These are phyloP conservation scores for Leucosporidium scottii DNA, from an alignment of 768 basidiomycete genomes.

Conservation along the genomic window DNA sequence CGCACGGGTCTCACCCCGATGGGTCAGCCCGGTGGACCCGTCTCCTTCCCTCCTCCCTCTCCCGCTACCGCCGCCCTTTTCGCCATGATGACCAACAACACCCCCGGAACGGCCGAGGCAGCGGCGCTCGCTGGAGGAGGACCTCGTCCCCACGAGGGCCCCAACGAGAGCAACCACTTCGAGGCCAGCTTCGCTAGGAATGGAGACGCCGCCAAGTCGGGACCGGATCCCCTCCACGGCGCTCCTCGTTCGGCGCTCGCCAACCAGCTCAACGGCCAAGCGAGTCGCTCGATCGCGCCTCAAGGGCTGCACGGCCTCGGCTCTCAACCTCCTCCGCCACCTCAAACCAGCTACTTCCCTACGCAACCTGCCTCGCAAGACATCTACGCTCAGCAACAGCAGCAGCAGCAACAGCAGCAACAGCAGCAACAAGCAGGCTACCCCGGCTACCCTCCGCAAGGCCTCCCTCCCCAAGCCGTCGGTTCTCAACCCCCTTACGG, in stretches of 20 bases:
- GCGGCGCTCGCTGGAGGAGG: slow-evolving; percentile 20
- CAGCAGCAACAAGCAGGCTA: too few relatives aligned
- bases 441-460: not conserved
- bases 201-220: not conserved
- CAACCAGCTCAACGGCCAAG: slow-evolving; percentile 3
- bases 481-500: not conserved
- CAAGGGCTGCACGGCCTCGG: not conserved
- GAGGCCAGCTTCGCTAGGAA: slow-evolving; percentile 32
- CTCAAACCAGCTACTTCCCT: not conserved
- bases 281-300: not conserved
- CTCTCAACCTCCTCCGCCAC: not conserved
- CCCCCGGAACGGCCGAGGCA: slow-evolving; percentile 27
- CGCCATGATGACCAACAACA: slow-evolving; percentile 70
- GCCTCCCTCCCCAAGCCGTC: too few relatives aligned
- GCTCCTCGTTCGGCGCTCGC: slow-evolving; percentile 13
- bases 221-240: slow-evolving; percentile 27
- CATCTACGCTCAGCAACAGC: not conserved
- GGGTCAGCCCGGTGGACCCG: slow-evolving; percentile 10
- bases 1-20: slow-evolving; percentile 75
- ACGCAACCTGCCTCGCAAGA: slow-evolving; percentile 5
- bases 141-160: slow-evolving; percentile 30
- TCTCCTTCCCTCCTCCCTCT: slow-evolving; percentile 68
- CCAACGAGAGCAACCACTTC: slow-evolving; percentile 32
- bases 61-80: slow-evolving; percentile 89
- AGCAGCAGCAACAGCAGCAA: slow-evolving; percentile 1